phyloP scores from a whole-genome alignment of 2,329 filamentous ascomycete genomes.

The Alternaria arbusti region DNA sequence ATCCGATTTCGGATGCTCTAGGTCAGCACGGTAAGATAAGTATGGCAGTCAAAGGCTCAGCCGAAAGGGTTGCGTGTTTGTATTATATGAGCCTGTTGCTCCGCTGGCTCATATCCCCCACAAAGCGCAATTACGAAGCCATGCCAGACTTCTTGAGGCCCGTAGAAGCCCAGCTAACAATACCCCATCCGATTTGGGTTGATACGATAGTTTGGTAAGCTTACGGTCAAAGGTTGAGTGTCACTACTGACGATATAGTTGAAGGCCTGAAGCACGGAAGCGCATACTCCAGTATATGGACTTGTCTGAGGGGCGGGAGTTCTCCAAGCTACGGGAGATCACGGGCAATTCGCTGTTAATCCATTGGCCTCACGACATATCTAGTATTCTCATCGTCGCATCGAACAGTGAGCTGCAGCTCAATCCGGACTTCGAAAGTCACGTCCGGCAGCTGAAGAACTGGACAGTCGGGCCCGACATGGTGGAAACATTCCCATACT shows the following conservation, averaged over 20 bases:
- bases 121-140: constrained; percentile 13
- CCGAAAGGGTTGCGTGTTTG: constrained; percentile 10
- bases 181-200: neutral
- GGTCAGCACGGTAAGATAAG: constrained; percentile 13
- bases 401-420: neutral
- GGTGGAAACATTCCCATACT: neutral
- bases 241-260: neutral
- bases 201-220: neutral
- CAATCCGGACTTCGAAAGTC: neutral
- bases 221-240: neutral
- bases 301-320: constrained; percentile 8
- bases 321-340: constrained; percentile 1
- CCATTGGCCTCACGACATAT: constrained; percentile 12
- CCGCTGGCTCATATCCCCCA: constrained; percentile 13
- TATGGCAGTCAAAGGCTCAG: constrained; percentile 3
- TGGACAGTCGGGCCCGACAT: neutral
- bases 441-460: neutral
- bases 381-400: neutral
- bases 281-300: neutral
- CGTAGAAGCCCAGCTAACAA: neutral
- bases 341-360: constrained; percentile 2
- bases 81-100: constrained; percentile 9
- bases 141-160: neutral
- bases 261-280: neutral
- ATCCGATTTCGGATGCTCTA: constrained; percentile 15